Evolutionary conservation across 768 basidiomycete species (phyloP).

Genomic region (Phlebiopsis gigantea): DNA sequence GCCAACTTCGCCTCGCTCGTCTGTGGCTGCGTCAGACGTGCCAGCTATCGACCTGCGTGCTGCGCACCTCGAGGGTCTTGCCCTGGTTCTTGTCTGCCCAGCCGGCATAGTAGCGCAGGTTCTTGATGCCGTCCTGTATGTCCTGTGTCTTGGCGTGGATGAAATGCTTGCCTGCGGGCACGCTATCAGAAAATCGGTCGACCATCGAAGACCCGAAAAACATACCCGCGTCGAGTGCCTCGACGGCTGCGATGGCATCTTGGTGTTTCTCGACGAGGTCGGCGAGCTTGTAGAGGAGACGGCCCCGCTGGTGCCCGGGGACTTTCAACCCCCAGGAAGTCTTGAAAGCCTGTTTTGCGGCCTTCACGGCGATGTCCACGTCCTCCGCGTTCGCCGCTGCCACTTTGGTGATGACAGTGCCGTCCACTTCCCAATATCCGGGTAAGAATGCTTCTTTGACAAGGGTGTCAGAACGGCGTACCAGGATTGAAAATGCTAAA

Average conservation of each 20-base stretch:
- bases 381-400: conserved; percentile 34
- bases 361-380: conserved; percentile 40
- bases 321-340: conserved; percentile 47
- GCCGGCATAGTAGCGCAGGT: conserved; percentile 46
- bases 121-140: conserved; percentile 10
- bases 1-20: conserved; percentile 51
- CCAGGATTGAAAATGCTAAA: no score
- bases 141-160: conserved; percentile 21
- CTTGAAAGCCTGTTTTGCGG: conserved; percentile 35
- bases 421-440: neutral
- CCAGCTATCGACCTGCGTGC: neutral
- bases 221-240: conserved; percentile 41
- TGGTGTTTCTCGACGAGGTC: conserved; percentile 43
- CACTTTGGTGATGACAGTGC: conserved; percentile 26
- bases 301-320: conserved; percentile 34
- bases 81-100: conserved; percentile 55
- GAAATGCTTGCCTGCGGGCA: conserved; percentile 33
- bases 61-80: conserved; percentile 37
- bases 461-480: no score
- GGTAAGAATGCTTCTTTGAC: no score
- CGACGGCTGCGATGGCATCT: conserved; percentile 44
- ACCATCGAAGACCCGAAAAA: conserved; percentile 44
- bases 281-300: conserved; percentile 43
- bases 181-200: conserved; percentile 30
- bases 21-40: conserved; percentile 23